Conservation (phyloP, 352 stramenopile species). For the Pythium phragmitis region DNA sequence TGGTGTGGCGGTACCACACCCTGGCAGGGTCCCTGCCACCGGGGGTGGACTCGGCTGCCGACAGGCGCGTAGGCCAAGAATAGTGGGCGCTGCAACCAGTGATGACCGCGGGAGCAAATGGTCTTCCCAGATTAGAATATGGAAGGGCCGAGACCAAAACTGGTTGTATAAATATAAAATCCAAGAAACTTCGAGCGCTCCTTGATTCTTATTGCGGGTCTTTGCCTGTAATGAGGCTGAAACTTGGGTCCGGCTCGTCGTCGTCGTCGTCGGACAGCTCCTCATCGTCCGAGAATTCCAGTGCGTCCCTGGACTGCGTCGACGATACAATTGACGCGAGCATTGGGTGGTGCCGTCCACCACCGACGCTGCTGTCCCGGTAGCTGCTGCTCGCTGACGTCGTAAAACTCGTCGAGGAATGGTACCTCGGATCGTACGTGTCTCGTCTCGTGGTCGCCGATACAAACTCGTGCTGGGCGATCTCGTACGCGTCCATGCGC, state of each 20-base stretch:
- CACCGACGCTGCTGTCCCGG: not conserved
- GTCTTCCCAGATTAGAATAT: too few relatives aligned
- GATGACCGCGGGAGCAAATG: too few relatives aligned
- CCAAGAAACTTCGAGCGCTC: too few relatives aligned
- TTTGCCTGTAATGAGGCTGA: too few relatives aligned
- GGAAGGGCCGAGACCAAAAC: too few relatives aligned
- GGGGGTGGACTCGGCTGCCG: too few relatives aligned
- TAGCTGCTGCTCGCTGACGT: not conserved
- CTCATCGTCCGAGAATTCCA: not conserved
- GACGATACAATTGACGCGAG: not conserved
- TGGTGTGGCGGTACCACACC: too few relatives aligned
- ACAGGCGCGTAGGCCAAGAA: too few relatives aligned
- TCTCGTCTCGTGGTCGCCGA: not conserved
- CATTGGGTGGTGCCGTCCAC: conserved; percentile 1
- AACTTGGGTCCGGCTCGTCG: not conserved
- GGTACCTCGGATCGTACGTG: not conserved
- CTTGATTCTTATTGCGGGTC: too few relatives aligned
- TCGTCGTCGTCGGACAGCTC: not conserved
- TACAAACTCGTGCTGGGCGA: conserved; percentile 13
- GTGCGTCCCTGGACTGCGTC: not conserved
- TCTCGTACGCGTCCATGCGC: conserved; percentile 20
- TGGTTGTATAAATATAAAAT: too few relatives aligned
- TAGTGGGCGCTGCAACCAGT: too few relatives aligned
- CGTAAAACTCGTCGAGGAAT: not conserved
- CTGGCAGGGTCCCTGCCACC: too few relatives aligned